Percentiles rank a stretch among this genome's conserved stretches.
Conservation (phyloP, 345 rosid species). For the Moringa oleifera region DNA sequence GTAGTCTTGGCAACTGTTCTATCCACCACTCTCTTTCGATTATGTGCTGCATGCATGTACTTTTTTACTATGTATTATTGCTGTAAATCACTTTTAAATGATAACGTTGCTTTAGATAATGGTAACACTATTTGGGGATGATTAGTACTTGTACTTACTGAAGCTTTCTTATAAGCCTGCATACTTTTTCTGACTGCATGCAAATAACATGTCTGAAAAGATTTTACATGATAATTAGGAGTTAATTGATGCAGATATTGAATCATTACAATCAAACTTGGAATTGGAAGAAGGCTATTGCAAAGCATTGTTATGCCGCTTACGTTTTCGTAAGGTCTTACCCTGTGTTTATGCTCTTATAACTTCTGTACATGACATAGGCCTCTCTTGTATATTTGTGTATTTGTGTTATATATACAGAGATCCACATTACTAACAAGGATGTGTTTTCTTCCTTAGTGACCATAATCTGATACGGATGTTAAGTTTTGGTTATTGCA, state of each 20-base stretch:
- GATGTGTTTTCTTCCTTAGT: background rate
- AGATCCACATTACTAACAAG: too few species aligned
- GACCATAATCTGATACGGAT: background rate
- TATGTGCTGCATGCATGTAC: background rate
- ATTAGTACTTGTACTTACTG: too few species aligned
- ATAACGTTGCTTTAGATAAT: too few species aligned
- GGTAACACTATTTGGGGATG: too few species aligned
- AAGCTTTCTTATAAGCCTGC: too few species aligned
- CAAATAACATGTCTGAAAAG: background rate
- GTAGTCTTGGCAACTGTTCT: background rate
- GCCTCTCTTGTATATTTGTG: conserved; percentile 5
- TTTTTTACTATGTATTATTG: background rate
- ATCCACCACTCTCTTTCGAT: too few species aligned
- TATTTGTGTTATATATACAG: background rate
- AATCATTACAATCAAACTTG: conserved; percentile 67
- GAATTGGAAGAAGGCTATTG: conserved; percentile 83
- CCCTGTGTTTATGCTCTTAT: conserved; percentile 42
- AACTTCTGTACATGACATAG: conserved; percentile 4
- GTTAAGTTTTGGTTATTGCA: background rate
- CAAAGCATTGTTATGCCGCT: conserved; percentile 84
- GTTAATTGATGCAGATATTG: conserved; percentile 58
- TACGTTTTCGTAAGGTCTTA: conserved; percentile 99
- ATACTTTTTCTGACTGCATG: background rate
- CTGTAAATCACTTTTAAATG: too few species aligned
- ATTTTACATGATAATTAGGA: too few species aligned